Conservation (phyloP, 2,329 filamentous ascomycete species). For the Pyricularia pennisetigena region DNA sequence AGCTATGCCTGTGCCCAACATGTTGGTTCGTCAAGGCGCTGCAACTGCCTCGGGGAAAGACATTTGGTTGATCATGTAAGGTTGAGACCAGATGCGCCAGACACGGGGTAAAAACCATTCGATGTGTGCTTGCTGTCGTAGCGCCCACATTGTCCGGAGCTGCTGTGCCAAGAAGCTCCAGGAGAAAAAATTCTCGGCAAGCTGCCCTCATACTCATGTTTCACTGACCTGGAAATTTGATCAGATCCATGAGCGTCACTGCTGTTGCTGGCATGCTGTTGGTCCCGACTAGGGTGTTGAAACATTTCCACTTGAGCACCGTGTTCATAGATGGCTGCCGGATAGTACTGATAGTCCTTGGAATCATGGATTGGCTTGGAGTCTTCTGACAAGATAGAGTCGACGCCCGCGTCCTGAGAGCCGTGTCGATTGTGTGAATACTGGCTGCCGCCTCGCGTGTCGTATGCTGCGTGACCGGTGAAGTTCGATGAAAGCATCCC, state of each 20-base stretch:
- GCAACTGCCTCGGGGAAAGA: not conserved
- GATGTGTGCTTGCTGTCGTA: conserved; percentile 45
- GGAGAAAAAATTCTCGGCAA: conserved; percentile 38
- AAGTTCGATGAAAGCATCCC: conserved; percentile 30
- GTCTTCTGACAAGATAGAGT: conserved; percentile 42
- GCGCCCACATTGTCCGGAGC: conserved; percentile 27
- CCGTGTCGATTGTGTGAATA: conserved; percentile 29
- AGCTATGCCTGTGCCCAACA: not conserved
- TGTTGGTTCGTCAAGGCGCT: not conserved
- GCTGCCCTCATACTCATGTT: conserved; percentile 36
- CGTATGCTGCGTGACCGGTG: conserved; percentile 22
- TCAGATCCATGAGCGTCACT: not conserved
- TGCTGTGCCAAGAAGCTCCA: conserved; percentile 27
- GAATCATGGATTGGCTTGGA: conserved; percentile 36
- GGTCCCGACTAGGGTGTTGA: conserved; percentile 22
- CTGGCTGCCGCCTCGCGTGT: conserved; percentile 29
- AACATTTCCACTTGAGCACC: conserved; percentile 40
- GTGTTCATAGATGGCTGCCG: conserved; percentile 36
- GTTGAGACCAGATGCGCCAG: conserved; percentile 34
- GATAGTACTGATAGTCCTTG: conserved; percentile 47
- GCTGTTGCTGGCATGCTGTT: conserved; percentile 15
- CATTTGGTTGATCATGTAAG: conserved; percentile 20
- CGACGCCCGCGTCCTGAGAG: conserved; percentile 38
- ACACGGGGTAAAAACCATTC: conserved; percentile 42
- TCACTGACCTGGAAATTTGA: conserved; percentile 20